phyloP scores from a whole-genome alignment of 2,329 filamentous ascomycete species.

The Graphiopsis chlorocephala region DNA sequence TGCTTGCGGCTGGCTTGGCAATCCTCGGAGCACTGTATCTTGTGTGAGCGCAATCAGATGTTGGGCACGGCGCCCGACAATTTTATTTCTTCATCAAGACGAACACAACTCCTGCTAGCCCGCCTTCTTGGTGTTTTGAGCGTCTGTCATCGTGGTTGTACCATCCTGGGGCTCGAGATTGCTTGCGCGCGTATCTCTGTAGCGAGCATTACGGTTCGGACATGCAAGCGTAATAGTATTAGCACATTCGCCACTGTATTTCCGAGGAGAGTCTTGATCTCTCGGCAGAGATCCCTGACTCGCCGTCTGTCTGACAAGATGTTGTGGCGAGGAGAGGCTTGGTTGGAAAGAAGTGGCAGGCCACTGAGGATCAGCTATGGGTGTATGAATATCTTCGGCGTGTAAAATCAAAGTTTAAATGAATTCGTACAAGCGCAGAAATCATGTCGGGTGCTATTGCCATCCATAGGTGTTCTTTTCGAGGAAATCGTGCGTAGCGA shows the following conservation, averaged over 20 bases:
- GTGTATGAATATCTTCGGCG: background rate
- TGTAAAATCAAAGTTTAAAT: too few species aligned
- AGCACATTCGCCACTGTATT: background rate
- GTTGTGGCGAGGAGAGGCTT: background rate
- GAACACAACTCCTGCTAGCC: background rate
- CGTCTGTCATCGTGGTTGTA: background rate
- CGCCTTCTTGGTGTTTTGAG: background rate
- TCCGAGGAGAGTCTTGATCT: background rate
- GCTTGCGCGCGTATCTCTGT: background rate
- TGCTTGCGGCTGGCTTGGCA: background rate
- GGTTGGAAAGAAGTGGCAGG: background rate
- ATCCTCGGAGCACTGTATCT: background rate
- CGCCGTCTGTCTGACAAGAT: background rate
- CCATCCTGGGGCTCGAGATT: background rate
- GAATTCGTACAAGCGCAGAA: too few species aligned
- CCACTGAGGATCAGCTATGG: background rate
- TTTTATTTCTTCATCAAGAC: background rate
- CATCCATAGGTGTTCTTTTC: too few species aligned
- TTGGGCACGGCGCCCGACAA: background rate
- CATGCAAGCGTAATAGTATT: background rate
- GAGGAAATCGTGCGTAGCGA: background rate
- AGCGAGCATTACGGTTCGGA: background rate
- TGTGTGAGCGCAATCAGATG: background rate
- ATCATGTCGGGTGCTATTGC: too few species aligned
- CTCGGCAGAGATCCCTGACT: background rate